Base-by-base conservation (phyloP, 495 filamentous ascomycete genomes). In the Parathielavia appendiculata region DNA sequence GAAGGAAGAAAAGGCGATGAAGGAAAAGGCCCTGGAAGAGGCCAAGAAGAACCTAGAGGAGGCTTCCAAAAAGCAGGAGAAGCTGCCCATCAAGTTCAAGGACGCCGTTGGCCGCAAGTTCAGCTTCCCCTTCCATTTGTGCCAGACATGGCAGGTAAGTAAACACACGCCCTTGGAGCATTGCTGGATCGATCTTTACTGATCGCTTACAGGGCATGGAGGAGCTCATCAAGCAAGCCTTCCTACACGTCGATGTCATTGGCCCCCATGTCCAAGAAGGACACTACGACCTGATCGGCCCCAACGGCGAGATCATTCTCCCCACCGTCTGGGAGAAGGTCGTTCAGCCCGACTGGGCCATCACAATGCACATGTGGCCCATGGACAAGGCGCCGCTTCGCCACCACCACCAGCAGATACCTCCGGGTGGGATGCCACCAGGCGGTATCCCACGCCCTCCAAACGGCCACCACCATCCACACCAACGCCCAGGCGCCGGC, bases 311-410 rank as follows among this genome's bases (percentile, higher is more conserved):
- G 63, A 93, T 95, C 63, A 90, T 95, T 61, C 83, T 95, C 20
- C 90, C 89, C 8, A 83, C 88, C 59, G 84, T 93, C 9, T 95
- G 90, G 90, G 90, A 93, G 57, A 89, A 83, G 53, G 84, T 91
- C 47, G 74, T 95, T 45, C 82, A 93, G 71, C 90, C 90, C 7
- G 90, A 92, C 68, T 95, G 89, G 90, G 78, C 81, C 40, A 87
- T 97, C 64, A 91, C 86, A 4, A 96, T 96, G 92, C 89, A 95
- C 62, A 93, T 96, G 90, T 97, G 92, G 92, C 91, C 92, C 6
- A 87, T 96, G 78, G 77, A 79, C 23, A 73, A 73, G 61, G 57
- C 62, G n/a, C 66, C 69, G 2, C 63, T 51, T 11, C 51, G 62
- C 23, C 35, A 35, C 22, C 62, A 60, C 26, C 26, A 30, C 32